These are phyloP conservation scores for Didymella arachidicola DNA, from an alignment of 2,329 filamentous ascomycete species.

Conservation along the genomic window DNA sequence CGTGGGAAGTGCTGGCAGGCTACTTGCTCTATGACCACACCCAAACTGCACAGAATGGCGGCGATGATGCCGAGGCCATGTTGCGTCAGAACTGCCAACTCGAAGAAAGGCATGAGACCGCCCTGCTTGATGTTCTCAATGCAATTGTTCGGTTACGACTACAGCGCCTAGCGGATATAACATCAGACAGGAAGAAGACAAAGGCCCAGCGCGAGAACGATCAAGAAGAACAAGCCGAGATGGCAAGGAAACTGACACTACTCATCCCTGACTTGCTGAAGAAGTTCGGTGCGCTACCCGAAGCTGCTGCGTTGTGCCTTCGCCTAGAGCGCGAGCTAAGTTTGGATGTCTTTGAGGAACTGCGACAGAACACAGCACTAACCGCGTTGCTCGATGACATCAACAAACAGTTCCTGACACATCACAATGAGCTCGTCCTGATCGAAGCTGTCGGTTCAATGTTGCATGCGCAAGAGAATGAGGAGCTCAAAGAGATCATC, in stretches of 20 bases:
- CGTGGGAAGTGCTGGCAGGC: constrained; percentile 88
- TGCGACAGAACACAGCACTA: constrained; percentile 86
- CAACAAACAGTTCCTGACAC: constrained; percentile 91
- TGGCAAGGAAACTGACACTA: constrained; percentile 77
- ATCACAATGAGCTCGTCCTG: constrained; percentile 85
- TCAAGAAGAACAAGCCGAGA: constrained; percentile 79
- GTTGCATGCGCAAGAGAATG: constrained; percentile 82
- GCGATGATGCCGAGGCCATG: constrained; percentile 66
- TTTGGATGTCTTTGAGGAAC: constrained; percentile 84
- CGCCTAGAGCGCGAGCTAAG: constrained; percentile 87
- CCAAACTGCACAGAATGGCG: constrained; percentile 58
- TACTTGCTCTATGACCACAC: constrained; percentile 95
- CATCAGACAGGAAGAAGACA: constrained; percentile 64
- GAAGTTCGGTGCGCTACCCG: constrained; percentile 90
- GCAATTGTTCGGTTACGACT: constrained; percentile 80
- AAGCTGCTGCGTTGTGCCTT: constrained; percentile 84
- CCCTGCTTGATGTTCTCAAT: constrained; percentile 86
- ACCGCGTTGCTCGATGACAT: constrained; percentile 86
- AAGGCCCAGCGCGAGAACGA: constrained; percentile 64
- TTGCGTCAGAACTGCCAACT: constrained; percentile 78
- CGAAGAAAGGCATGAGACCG: constrained; percentile 77
- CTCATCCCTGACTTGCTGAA: constrained; percentile 86
- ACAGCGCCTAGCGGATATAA: constrained; percentile 69
- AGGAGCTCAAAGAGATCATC: constrained; percentile 86
- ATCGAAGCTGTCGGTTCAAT: constrained; percentile 83